These are phyloP conservation scores for Cephalotrichum gorgonifer DNA, from an alignment of 2,329 filamentous ascomycete genomes.

Conservation along the genomic window DNA sequence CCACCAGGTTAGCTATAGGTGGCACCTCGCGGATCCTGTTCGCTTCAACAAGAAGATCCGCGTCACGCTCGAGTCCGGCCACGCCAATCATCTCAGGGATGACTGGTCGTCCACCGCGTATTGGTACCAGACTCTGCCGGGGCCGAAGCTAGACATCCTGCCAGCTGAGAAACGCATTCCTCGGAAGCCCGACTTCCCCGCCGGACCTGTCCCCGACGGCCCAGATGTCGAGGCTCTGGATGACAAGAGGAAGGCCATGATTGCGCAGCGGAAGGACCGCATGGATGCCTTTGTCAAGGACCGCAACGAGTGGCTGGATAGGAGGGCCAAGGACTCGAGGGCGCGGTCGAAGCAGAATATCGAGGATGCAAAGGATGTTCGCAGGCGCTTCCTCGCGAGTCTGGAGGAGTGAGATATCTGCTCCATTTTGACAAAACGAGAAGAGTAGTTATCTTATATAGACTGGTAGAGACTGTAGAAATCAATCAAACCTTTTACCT, in stretches of 20 bases:
- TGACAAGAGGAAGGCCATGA: constrained; percentile 2
- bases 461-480: no score
- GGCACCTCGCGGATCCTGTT: constrained; percentile 21
- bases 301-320: constrained; percentile 13
- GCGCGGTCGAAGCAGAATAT: constrained; percentile 7
- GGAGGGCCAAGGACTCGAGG: constrained; percentile 11
- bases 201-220: constrained; percentile 6
- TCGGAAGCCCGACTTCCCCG: constrained; percentile 10
- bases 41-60: constrained; percentile 19
- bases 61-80: constrained; percentile 17
- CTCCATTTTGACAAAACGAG: no score
- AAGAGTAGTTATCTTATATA: no score
- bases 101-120: constrained; percentile 21
- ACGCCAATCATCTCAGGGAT: constrained; percentile 20
- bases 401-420: no score
- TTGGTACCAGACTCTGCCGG: constrained; percentile 21
- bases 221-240: constrained; percentile 4
- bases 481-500: no score
- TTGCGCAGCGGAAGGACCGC: constrained; percentile 11
- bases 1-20: constrained; percentile 20
- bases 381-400: background rate
- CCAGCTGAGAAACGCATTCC: constrained; percentile 14
- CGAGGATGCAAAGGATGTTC: constrained; percentile 6
- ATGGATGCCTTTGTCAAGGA: constrained; percentile 14
- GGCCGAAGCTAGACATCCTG: constrained; percentile 16